Evolutionary conservation across 495 filamentous ascomycete genomes (phyloP), one percentile per base, ranked within the genome.

Genomic region (Astrothelium macrocarpum): DNA sequence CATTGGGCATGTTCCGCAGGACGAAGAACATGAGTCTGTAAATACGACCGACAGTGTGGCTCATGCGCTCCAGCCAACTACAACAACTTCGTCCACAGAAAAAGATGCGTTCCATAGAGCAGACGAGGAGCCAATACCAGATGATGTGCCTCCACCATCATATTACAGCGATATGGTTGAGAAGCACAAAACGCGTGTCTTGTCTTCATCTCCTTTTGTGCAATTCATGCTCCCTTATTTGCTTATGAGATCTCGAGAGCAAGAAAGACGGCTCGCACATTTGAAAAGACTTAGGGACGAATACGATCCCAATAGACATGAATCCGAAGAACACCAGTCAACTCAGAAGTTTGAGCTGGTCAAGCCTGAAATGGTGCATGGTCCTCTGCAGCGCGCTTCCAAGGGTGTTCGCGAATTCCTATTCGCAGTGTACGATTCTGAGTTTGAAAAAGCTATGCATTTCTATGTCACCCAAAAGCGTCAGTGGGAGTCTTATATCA

Each of bases 191-290:
- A 96, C 91, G 1, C 93, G 89, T 68, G 85, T 99, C 59, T 77
- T 99, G n/a, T 97, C 95, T 9, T 88, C 91, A 1, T 97, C 95
- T 0, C 95, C 95, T 2, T 97, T 95, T 68, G 95, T 97, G 49
- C 92, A 89, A 73, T 97, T 97, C 70, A 87, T 88, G 70, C 89
- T 91, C 70, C 95, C 95, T 1, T 95, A 97, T 75, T 81, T 97
- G 14, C 81, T 99, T 20, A 95, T 91, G 84, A 87, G 87, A 61
- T 89, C 91, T 53, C 85, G 95, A 60, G 93, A 95, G 72, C 87
- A 97, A 72, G 95, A 97, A 72, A 81, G 88, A 63, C 85, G 85
- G 60, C 72, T 97, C 18, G 81, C 84, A 0, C 90, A 94, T 71
- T 80, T 97, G 31, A 90, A 88, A 72, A 79, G 85, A 58, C 78